Evolutionary conservation across 768 basidiomycete genomes (phyloP), one percentile per base, ranked within the genome.

Genomic region (Suillus americanus): DNA sequence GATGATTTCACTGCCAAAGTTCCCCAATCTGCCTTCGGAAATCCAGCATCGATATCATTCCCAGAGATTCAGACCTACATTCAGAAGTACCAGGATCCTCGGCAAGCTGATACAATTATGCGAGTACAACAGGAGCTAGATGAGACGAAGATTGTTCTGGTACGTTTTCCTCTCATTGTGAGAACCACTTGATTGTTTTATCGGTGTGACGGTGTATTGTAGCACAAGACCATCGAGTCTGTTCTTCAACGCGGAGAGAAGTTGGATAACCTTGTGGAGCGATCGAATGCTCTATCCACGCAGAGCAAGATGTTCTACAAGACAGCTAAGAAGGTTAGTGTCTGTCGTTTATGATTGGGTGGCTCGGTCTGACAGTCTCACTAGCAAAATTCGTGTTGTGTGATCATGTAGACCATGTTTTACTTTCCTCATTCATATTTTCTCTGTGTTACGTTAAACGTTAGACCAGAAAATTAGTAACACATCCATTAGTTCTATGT

Each of bases 181-280:
- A 8, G 18, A 30, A 25, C n/a, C 28, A 20, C 48, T 48, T 2
- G 4, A 23, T n/a, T 20, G 55, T 57, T 43, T 37, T 67, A 45
- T 68, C 60, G 23, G 59, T 48, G 5, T 9, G 14, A 55, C 40
- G 23, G 16, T 50, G 41, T 54, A 60, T 45, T 64, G 63, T 73
- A 99, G 96, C 97, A 99, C 83, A 98, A 99, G 83, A 99, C 97
- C 35, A 99, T 99, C 71, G 97, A 99, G 74, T 94, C 92, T 3
- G 96, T 99, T 12, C 83, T 99, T 48, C 89, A 96, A 75, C 88
- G 97, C 14, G 97, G 97, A 51, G 97, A 99, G 85, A 95, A 94
- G 79, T 83, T 99, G 53, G 95, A 98, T 77, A 94, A 94, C 75
- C 82, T 99, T 10, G 97, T 99, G 14, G 96, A 98, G 71, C 86